phyloP scores from a whole-genome alignment of 306 rosid genomes.

The Corylus heterophylla region DNA sequence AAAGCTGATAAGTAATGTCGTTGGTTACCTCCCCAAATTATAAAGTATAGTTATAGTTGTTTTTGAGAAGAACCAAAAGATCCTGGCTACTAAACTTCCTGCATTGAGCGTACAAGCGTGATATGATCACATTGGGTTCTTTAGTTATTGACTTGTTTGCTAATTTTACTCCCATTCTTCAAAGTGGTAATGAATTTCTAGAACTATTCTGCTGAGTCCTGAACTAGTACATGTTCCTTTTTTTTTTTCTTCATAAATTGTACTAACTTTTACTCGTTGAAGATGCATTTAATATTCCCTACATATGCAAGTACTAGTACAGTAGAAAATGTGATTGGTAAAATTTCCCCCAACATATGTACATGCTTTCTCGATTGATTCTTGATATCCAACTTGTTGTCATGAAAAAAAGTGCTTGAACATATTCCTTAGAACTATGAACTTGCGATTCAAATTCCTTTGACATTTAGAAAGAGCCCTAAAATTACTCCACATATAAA shows the following conservation, averaged over 20 bases:
- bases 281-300: background rate
- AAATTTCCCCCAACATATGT: background rate
- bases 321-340: background rate
- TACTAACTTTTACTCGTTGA: background rate
- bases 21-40: background rate
- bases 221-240: background rate
- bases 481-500: background rate
- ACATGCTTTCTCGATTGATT: background rate
- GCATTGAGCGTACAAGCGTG: background rate
- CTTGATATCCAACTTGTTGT: background rate
- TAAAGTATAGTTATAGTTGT: background rate
- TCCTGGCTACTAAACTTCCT: background rate
- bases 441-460: too few relatives aligned
- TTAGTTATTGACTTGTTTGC: background rate
- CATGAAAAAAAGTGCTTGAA: background rate
- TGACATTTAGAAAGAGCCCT: background rate
- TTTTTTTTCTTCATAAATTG: background rate
- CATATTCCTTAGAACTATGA: too few relatives aligned
- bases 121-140: background rate
- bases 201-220: background rate
- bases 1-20: background rate
- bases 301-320: background rate
- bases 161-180: background rate
- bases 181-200: background rate
- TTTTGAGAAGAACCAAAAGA: background rate